These are phyloP conservation scores for Epicoccum sorghinum DNA, from an alignment of 2,329 filamentous ascomycete species.

Conservation along the genomic window DNA sequence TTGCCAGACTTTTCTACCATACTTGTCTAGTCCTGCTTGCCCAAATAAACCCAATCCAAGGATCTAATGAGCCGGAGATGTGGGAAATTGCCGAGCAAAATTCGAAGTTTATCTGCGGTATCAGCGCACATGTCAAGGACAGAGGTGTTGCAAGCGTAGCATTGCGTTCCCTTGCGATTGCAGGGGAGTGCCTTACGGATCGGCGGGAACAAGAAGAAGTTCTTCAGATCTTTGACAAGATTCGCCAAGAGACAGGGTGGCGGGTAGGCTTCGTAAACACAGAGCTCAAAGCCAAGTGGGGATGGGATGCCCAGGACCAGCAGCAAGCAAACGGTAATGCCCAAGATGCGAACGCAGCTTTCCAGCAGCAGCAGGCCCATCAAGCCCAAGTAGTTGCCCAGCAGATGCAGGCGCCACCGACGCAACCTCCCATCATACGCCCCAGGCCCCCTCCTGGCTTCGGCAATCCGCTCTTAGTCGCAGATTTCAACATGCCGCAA, in stretches of 20 bases:
- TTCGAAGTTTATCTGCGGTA: constrained; percentile 85
- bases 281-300: constrained; percentile 78
- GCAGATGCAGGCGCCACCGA: constrained; percentile 20
- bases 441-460: constrained; percentile 56
- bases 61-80: constrained; percentile 69
- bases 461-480: constrained; percentile 72
- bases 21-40: constrained; percentile 81
- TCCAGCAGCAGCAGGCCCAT: constrained; percentile 28
- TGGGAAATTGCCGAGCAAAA: constrained; percentile 72
- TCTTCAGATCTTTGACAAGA: constrained; percentile 74
- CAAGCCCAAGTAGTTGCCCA: constrained; percentile 18
- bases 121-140: constrained; percentile 84
- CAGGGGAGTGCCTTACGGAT: constrained; percentile 72
- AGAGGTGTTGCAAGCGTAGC: constrained; percentile 78
- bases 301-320: constrained; percentile 62
- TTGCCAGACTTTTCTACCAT: constrained; percentile 87
- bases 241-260: constrained; percentile 80
- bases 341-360: constrained; percentile 30
- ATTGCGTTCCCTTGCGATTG: constrained; percentile 78
- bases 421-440: constrained; percentile 15
- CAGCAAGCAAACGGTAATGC: constrained; percentile 26
- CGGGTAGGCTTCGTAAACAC: constrained; percentile 72
- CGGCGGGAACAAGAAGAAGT: constrained; percentile 80
- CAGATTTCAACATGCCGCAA: constrained; percentile 77
- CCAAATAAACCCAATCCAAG: constrained; percentile 75